Evolutionary conservation across 1,139 yeast species (phyloP).

Genomic region (Zhuliangozyma blackwelliae): DNA sequence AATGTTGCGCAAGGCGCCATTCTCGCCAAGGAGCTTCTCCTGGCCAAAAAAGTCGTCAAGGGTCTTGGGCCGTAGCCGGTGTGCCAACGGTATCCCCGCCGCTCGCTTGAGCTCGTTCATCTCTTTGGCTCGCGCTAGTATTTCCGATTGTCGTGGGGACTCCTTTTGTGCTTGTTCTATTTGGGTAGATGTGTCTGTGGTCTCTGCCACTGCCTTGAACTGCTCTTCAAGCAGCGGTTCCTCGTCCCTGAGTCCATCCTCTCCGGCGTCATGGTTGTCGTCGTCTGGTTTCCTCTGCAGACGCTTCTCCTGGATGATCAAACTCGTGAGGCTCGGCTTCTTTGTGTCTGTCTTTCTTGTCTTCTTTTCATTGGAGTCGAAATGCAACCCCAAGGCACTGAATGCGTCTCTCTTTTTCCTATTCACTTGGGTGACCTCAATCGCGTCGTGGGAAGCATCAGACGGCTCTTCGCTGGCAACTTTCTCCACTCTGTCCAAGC

Average conservation of each 20-base stretch:
- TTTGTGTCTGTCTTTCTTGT: constrained; percentile 15
- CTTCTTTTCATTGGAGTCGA: constrained; percentile 18
- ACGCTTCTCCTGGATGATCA: constrained; percentile 30
- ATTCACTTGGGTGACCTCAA: constrained; percentile 3
- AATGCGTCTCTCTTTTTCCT: constrained; percentile 18
- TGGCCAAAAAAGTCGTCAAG: constrained; percentile 85
- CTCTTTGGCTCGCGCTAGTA: constrained; percentile 12
- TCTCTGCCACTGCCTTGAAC: constrained; percentile 5
- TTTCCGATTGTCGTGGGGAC: constrained; percentile 8
- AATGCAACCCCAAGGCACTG: constrained; percentile 27
- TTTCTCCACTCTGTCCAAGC: constrained; percentile 22
- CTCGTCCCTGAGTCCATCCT: neutral
- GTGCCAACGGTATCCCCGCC: constrained; percentile 73
- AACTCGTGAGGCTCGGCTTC: constrained; percentile 27
- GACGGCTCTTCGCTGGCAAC: constrained; percentile 2
- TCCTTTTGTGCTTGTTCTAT: neutral
- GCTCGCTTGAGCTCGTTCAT: constrained; percentile 36
- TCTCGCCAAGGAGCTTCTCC: constrained; percentile 67
- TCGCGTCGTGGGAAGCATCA: constrained; percentile 3
- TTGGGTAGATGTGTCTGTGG: neutral
- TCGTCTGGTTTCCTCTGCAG: constrained; percentile 12
- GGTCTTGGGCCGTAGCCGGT: constrained; percentile 70
- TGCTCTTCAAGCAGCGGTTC: constrained; percentile 8
- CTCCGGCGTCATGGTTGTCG: too few relatives aligned
- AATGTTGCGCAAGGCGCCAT: constrained; percentile 69